These are phyloP conservation scores for Gymnopus androsaceus DNA, from an alignment of 1,284 basidiomycete species.

Conservation along the genomic window DNA sequence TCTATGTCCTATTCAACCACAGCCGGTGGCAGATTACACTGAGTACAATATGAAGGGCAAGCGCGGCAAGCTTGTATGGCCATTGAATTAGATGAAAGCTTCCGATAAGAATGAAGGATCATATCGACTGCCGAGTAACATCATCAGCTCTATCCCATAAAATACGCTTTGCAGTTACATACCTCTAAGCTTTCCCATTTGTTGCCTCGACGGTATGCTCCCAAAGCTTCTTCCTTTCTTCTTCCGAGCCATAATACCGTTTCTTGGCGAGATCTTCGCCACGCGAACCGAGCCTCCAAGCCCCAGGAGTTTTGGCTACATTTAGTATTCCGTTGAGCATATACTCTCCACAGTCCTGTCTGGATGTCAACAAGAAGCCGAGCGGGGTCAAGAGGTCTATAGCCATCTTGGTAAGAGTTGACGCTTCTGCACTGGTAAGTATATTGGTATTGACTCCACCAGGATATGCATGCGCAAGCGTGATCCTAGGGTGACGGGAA, in stretches of 20 bases:
- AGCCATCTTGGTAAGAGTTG: slow-evolving; percentile 26
- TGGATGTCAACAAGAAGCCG: slow-evolving; percentile 33
- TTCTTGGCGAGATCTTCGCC: slow-evolving; percentile 40
- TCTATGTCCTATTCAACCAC: too few species aligned
- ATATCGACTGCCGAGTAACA: too few species aligned
- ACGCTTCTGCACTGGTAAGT: slow-evolving; percentile 12
- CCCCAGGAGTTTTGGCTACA: slow-evolving; percentile 30
- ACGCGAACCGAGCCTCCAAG: slow-evolving; percentile 34
- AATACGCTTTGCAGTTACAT: background rate
- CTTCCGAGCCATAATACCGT: slow-evolving; percentile 40
- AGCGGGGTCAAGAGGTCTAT: slow-evolving; percentile 27
- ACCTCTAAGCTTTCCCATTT: slow-evolving; percentile 6
- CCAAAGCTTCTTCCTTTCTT: slow-evolving; percentile 45
- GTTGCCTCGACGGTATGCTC: slow-evolving; percentile 45
- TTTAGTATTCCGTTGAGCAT: slow-evolving; percentile 43
- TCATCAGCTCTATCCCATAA: too few species aligned
- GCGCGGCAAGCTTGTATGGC: too few species aligned
- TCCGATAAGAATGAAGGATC: too few species aligned
- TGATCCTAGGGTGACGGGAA: slow-evolving; percentile 36
- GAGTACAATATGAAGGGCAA: too few species aligned
- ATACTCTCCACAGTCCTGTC: slow-evolving; percentile 42
- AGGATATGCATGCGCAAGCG: slow-evolving; percentile 42
- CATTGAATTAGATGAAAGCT: too few species aligned
- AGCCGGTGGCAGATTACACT: too few species aligned
- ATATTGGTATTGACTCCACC: slow-evolving; percentile 40